A percentile compares a stretch with the other conserved stretches of the same genome.
These are phyloP conservation scores for Delitschia confertaspora DNA, from an alignment of 495 filamentous ascomycete species.

Conservation along the genomic window DNA sequence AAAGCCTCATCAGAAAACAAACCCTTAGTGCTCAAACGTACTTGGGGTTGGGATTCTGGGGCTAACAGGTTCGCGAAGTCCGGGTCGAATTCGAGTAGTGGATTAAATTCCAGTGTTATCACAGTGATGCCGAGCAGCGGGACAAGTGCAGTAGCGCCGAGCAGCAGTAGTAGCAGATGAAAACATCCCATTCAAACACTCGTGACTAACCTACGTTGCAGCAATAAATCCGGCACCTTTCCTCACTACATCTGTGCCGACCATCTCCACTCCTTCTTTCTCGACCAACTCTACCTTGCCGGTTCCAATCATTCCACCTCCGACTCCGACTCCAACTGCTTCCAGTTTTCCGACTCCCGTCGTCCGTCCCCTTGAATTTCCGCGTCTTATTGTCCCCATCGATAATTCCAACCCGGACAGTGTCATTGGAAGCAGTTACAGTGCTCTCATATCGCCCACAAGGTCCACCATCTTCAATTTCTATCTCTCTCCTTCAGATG, in stretches of 20 bases:
- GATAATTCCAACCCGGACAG: slow-evolving; percentile 21
- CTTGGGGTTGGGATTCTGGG: slow-evolving; percentile 8
- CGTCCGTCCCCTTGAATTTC: slow-evolving; percentile 1
- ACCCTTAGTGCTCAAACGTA: too few species aligned
- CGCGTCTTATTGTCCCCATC: slow-evolving; percentile 31
- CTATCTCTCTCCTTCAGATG: slow-evolving; percentile 25
- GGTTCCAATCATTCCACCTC: slow-evolving; percentile 1
- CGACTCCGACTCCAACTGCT: neutral
- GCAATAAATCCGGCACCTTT: neutral
- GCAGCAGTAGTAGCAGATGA: slow-evolving; percentile 5
- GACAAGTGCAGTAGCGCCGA: slow-evolving; percentile 2
- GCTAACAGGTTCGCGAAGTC: slow-evolving; percentile 12
- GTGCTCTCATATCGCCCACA: slow-evolving; percentile 18
- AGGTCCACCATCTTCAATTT: slow-evolving; percentile 33
- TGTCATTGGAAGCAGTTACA: slow-evolving; percentile 28
- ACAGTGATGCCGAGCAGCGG: slow-evolving; percentile 1
- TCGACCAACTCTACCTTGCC: too few species aligned
- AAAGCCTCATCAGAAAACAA: too few species aligned
- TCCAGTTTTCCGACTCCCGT: neutral
- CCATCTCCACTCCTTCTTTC: neutral
- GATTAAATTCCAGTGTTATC: neutral
- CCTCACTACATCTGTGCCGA: neutral
- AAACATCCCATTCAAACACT: neutral
- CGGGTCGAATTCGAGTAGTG: too few species aligned
- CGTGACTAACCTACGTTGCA: neutral